phyloP scores from a whole-genome alignment of 2,329 filamentous ascomycete genomes.

The Cercospora berteroae region DNA sequence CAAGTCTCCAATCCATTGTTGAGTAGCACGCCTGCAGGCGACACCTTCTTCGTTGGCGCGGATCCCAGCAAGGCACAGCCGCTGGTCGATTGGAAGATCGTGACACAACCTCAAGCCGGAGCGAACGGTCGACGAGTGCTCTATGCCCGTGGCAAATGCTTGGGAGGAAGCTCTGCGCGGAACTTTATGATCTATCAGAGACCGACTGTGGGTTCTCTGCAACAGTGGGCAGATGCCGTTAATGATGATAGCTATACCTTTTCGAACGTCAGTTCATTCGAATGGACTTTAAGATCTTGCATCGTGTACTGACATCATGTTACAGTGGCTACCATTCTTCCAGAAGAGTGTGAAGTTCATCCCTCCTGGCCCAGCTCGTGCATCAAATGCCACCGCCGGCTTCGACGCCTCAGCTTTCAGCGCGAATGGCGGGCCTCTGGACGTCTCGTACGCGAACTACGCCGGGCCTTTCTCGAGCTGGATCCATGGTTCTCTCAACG shows the following conservation, averaged over 20 bases:
- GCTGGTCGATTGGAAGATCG: slow-evolving; percentile 23
- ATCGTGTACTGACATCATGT: slow-evolving; percentile 26
- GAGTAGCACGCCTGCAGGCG: neutral
- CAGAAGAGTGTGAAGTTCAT: slow-evolving; percentile 29
- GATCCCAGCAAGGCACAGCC: slow-evolving; percentile 10
- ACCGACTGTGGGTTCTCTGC: slow-evolving; percentile 10
- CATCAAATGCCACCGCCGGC: slow-evolving; percentile 15
- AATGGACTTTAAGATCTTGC: neutral
- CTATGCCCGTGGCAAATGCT: slow-evolving; percentile 34
- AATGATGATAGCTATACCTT: slow-evolving; percentile 34
- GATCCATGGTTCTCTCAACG: slow-evolving; percentile 12
- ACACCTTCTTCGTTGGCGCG: slow-evolving; percentile 6
- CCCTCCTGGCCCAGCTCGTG: slow-evolving; percentile 16
- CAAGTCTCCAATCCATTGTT: slow-evolving; percentile 19
- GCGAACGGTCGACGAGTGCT: slow-evolving; percentile 19
- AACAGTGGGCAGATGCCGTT: slow-evolving; percentile 36
- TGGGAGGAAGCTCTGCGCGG: slow-evolving; percentile 28
- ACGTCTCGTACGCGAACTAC: slow-evolving; percentile 36
- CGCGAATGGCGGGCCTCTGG: slow-evolving; percentile 32
- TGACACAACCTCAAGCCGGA: slow-evolving; percentile 30
- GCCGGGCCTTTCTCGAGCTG: slow-evolving; percentile 20
- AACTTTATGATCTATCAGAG: slow-evolving; percentile 28
- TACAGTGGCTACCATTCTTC: slow-evolving; percentile 32
- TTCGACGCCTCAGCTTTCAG: slow-evolving; percentile 21
- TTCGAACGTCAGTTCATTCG: neutral